Evolutionary conservation across 192 early-diverging fungal species (phyloP).

Genomic region (Coemansia sp.): DNA sequence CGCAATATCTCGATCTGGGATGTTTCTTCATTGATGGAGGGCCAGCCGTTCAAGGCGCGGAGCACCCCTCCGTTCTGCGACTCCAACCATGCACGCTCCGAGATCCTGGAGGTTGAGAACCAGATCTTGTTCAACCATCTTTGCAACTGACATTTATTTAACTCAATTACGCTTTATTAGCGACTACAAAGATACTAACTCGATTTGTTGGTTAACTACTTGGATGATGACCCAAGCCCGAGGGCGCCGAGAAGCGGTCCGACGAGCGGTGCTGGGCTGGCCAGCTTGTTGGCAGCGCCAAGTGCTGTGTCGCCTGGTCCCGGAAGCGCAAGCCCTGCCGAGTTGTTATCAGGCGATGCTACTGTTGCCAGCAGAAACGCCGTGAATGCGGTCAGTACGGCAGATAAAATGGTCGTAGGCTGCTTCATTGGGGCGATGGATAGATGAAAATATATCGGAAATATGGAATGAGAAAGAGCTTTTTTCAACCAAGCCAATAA

Average conservation of each 20-base stretch:
- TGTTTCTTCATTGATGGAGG: conserved; percentile 40
- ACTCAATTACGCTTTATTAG: too few relatives aligned
- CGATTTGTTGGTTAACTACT: too few relatives aligned
- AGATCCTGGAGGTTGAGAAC: conserved; percentile 58
- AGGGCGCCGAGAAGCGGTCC: background rate
- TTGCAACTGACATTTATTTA: conserved; percentile 23
- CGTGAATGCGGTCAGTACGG: background rate
- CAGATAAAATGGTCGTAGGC: background rate
- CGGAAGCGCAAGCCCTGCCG: background rate
- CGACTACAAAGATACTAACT: background rate
- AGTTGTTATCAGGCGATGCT: background rate
- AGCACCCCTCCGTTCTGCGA: conserved; percentile 26
- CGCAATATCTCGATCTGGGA: conserved; percentile 45
- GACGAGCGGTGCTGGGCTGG: background rate
- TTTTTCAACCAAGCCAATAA: too few relatives aligned
- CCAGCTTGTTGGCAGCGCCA: background rate
- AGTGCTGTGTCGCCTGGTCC: background rate
- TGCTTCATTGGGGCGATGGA: too few relatives aligned
- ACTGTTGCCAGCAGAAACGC: background rate
- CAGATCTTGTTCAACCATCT: conserved; percentile 31
- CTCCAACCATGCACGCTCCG: conserved; percentile 56
- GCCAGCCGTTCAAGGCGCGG: conserved; percentile 28
- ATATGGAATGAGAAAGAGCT: too few relatives aligned
- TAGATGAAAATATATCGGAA: too few relatives aligned
- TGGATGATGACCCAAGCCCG: too few relatives aligned